A percentile compares a stretch with the other conserved stretches of the same genome.
Conservation (phyloP, 352 stramenopile genomes). For the Pythium plurisporium region DNA sequence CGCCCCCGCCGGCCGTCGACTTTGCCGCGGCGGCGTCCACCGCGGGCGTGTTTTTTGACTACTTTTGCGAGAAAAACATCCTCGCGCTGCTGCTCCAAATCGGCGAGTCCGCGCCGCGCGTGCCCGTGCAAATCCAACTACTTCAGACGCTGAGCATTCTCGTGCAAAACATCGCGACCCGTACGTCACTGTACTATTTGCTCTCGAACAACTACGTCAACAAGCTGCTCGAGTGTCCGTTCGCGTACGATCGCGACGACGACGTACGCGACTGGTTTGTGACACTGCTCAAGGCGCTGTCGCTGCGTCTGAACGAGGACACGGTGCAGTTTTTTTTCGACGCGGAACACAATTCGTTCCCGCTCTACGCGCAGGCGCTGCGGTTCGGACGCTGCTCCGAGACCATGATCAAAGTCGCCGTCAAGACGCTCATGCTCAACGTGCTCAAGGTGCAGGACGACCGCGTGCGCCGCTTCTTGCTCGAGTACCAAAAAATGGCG, state of each 20-base stretch:
- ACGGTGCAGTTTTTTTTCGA: constrained; percentile 90
- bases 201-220: constrained; percentile 96
- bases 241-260: constrained; percentile 60
- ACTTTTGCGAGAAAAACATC: constrained; percentile 97
- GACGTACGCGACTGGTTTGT: constrained; percentile 89
- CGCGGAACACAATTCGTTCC: constrained; percentile 45
- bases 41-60: constrained; percentile 88
- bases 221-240: constrained; percentile 83
- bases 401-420: constrained; percentile 81
- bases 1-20: constrained; percentile 13
- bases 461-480: constrained; percentile 68
- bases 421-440: constrained; percentile 87
- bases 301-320: constrained; percentile 78
- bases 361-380: constrained; percentile 70
- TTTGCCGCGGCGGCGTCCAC: constrained; percentile 18
- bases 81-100: constrained; percentile 88
- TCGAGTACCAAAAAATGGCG: constrained; percentile 64
- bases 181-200: constrained; percentile 92
- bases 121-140: constrained; percentile 89
- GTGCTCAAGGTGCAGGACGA: constrained; percentile 76
- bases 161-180: constrained; percentile 87
- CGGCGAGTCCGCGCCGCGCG: constrained; percentile 41
- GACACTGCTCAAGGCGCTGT: constrained; percentile 85
- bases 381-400: constrained; percentile 66
- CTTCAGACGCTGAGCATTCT: constrained; percentile 92